Evolutionary conservation across 2,329 filamentous ascomycete genomes (phyloP), one percentile per base, ranked within the genome.

Genomic region (Thermothelomyces thermophilus): DNA sequence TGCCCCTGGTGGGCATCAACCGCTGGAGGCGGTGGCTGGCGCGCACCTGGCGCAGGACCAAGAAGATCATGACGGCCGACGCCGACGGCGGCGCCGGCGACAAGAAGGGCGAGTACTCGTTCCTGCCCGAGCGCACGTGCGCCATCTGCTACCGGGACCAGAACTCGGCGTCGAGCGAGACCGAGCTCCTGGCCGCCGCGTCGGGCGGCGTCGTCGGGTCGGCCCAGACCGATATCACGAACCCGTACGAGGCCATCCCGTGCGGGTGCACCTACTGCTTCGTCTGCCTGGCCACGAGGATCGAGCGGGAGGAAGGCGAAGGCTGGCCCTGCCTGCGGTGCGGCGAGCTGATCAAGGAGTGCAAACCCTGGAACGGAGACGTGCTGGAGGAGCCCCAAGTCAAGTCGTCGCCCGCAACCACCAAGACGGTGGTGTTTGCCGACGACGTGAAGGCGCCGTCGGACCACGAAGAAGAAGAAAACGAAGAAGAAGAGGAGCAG

Each of bases 111-210:
- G 89, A 95, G 64, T 79, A 89, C 42, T 78, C 79, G 0, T 96
- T 95, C 66, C 73, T 98, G 24, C 93, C 93, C 0, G 90, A 97
- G 68, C 76, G 91, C 52, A 97, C 91, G 0, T 98, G 93, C 66
- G 90, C 90, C 43, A 96, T 98, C 56, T 98, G 93, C 71, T 97
- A 97, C 66, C 83, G 90, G 61, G 90, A 95, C 60, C 89, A 95
- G 66, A 96, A 94, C 64, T 78, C 86, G 9, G 76, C 83, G 1
- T 78, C 80, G 1, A 82, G 81, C 2, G 90, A 94, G 68, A 83
- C 78, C 40, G 89, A 95, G 58, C 73, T 90, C 3, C 72, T 95
- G 58, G 60, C 57, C 10, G 82, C 85, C 1, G 80, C 81, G 10
- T 82, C 83, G 4, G 83, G 83, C 53, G 90, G 90, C 13, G 85